phyloP scores from a whole-genome alignment of 306 rosid genomes.

The Lathyrus oleraceus region DNA sequence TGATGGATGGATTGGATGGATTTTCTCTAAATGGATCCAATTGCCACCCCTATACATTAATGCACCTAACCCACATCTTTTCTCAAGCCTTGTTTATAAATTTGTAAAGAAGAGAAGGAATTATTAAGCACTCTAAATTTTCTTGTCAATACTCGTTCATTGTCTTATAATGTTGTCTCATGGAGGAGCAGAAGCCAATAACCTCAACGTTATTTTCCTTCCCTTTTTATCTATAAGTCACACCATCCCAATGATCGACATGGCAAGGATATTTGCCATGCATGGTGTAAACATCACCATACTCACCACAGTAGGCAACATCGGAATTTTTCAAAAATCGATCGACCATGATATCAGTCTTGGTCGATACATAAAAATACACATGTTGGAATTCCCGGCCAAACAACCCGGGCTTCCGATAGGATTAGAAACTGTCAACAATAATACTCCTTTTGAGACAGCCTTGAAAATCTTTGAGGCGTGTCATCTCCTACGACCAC shows the following conservation, averaged over 20 bases:
- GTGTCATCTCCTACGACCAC: not conserved
- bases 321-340: not conserved
- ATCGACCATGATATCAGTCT: not conserved
- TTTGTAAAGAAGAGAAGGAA: too few species aligned
- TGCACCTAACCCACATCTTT: too few species aligned
- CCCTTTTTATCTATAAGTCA: not conserved
- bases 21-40: too few species aligned
- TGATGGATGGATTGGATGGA: too few species aligned
- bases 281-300: not conserved
- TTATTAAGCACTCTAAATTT: too few species aligned
- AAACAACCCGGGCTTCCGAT: not conserved
- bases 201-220: not conserved
- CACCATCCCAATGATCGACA: not conserved
- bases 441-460: not conserved
- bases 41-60: too few species aligned
- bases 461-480: not conserved
- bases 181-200: not conserved
- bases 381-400: not conserved
- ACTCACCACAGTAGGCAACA: not conserved
- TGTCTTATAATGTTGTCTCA: not conserved
- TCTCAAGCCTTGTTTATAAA: too few species aligned
- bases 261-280: not conserved
- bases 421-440: not conserved
- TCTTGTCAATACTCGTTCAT: too few species aligned
- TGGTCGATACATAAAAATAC: not conserved